These are phyloP conservation scores for Ophiostoma tasmaniense DNA, from an alignment of 2,329 filamentous ascomycete genomes.

Conservation along the genomic window DNA sequence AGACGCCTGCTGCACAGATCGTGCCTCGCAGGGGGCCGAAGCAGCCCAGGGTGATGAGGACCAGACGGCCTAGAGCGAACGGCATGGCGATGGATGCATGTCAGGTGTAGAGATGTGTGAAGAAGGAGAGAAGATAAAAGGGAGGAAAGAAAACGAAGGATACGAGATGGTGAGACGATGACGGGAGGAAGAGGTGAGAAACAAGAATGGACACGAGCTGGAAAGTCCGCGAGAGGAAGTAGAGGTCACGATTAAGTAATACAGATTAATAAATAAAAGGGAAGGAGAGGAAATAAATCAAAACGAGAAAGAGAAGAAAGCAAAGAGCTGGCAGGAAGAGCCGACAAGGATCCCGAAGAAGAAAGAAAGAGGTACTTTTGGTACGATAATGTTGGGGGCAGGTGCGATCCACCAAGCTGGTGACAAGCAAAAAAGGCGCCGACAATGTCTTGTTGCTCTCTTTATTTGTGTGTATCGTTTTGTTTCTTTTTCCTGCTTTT, in stretches of 20 bases:
- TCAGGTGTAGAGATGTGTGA: neutral
- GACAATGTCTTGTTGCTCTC: neutral
- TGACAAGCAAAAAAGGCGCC: neutral
- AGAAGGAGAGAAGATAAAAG: neutral
- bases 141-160: neutral
- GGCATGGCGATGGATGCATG: conserved; percentile 16
- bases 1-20: neutral
- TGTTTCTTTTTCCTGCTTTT: neutral
- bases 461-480: neutral
- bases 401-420: conserved; percentile 4
- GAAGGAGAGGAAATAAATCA: neutral
- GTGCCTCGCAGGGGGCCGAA: conserved; percentile 1
- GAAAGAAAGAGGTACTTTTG: neutral
- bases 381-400: conserved; percentile 1
- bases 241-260: neutral
- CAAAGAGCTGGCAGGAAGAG: neutral
- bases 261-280: neutral
- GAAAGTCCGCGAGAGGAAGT: neutral
- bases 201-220: neutral
- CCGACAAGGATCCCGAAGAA: neutral
- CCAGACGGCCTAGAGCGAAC: conserved; percentile 18
- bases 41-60: conserved; percentile 13
- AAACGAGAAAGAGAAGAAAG: neutral
- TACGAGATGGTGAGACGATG: neutral
- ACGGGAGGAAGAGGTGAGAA: neutral